Base-by-base conservation (phyloP, 2,329 filamentous ascomycete species). In the Microascus cirrosus region DNA sequence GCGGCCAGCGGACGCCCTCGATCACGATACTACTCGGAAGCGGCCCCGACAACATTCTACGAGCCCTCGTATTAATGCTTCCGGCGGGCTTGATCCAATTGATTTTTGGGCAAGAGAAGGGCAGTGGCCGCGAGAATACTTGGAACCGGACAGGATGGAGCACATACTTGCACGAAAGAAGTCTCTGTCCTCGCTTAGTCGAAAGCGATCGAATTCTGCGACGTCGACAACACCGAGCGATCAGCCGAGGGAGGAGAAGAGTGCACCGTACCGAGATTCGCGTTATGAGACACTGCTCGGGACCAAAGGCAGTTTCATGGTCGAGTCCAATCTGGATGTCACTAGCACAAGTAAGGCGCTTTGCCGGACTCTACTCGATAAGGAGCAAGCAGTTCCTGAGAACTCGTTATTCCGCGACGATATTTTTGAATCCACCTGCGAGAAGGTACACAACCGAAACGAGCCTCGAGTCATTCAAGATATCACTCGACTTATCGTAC, bases 271-370 rank as follows among this genome's bases (percentile, higher is more conserved):
- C 58, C 53, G 62, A 60, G 63, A 72, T 62, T 58, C 64, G 52
- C 66, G 66, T 22, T 77, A 76, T 61, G 55, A 63, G 60, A 65
- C 57, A 13, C 53, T 73, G 1, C 74, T 77, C 57, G 63, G 61
- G 35, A 70, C 66, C 20, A 73, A 73, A 59, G 71, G 73, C 32
- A 72, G 67, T 62, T 74, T 69, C 58, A 74, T 78, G 68, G 56
- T 53, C 15, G 64, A 70, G 55, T 72, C 66, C 10, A 20, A 56
- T 35, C 24, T 66, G 10, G 69, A 63, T 6, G 65, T 74, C 28
- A 64, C 63, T 6, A 57, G 68, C 18, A 57, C 35, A 53, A 74
- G 71, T 60, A 70, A 70, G 57, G 45, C 6, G 15, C 4, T 58
- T 68, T 51, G 70, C 62, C 59, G 56, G 55, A 57, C 60, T 34